Evolutionary conservation across 225 moss, liverwort and hornwort species (phyloP).

Genomic region (Pleurozium schreberi): DNA sequence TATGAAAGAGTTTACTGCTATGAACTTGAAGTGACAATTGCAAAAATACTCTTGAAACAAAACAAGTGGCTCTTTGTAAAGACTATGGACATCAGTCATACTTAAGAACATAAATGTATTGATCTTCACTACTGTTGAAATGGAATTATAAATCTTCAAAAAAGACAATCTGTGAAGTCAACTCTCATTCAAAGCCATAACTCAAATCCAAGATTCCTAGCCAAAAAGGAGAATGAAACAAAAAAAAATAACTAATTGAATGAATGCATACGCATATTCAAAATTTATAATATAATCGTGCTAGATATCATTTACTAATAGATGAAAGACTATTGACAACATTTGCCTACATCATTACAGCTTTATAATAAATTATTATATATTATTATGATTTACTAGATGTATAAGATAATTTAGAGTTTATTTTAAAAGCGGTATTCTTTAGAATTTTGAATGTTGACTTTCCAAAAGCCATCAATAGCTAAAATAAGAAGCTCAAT

Average conservation of each 20-base stretch:
- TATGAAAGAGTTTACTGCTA: background rate
- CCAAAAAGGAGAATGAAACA: background rate
- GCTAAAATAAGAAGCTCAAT: constrained; percentile 73
- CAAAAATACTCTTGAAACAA: background rate
- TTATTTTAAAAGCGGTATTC: background rate
- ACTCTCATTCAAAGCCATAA: background rate
- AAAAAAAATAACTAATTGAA: background rate
- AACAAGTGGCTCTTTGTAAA: background rate
- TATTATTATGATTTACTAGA: background rate
- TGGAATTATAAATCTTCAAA: background rate
- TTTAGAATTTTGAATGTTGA: background rate
- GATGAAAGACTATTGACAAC: background rate
- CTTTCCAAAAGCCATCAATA: constrained; percentile 85
- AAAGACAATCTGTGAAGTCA: background rate
- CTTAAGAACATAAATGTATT: background rate
- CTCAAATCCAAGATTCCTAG: background rate
- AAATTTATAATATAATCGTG: background rate
- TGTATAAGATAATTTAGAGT: background rate
- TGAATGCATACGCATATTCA: background rate
- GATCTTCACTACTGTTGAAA: background rate
- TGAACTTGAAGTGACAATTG: background rate
- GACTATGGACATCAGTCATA: background rate
- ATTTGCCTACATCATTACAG: background rate
- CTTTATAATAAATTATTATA: background rate
- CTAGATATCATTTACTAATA: background rate